Percentiles rank a stretch among this genome's conserved stretches.
These are phyloP conservation scores for Salvia splendens DNA, from an alignment of 257 asterid species.

Conservation along the genomic window DNA sequence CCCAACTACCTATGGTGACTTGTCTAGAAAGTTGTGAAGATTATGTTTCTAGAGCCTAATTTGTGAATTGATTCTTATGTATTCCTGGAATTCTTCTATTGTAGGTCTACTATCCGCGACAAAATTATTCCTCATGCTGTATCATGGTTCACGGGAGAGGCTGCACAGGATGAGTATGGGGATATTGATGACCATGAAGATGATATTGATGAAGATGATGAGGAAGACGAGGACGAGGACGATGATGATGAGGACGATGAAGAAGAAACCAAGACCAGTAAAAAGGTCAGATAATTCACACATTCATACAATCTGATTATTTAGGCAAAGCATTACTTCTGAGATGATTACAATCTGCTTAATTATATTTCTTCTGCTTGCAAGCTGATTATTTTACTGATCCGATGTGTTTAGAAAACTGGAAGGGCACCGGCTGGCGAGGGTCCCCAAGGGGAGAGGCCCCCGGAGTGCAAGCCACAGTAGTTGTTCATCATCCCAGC, in stretches of 20 bases:
- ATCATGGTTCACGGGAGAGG: conserved; percentile 95
- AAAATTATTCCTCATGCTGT: conserved; percentile 90
- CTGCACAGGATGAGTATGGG: conserved; percentile 60
- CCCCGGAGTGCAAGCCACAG: conserved; percentile 92
- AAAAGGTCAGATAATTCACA: conserved; percentile 47
- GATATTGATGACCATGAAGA: conserved; percentile 61
- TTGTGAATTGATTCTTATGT: background rate
- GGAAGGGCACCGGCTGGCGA: conserved; percentile 57
- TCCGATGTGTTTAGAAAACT: conserved; percentile 49
- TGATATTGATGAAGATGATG: conserved; percentile 34
- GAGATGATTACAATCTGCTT: background rate
- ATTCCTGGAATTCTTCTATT: conserved; percentile 2
- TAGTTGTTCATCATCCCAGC: conserved; percentile 26
- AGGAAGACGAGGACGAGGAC: conserved; percentile 45
- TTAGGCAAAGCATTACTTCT: background rate
- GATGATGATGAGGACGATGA: conserved; percentile 37
- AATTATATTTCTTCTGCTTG: background rate
- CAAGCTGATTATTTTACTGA: background rate
- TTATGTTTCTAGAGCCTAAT: background rate
- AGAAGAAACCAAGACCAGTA: conserved; percentile 48
- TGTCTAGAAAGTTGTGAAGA: background rate
- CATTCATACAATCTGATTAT: background rate
- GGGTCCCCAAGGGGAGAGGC: conserved; percentile 76
- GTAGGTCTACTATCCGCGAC: conserved; percentile 81
- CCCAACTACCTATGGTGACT: background rate